Base-by-base conservation (phyloP, 2,329 filamentous ascomycete species). In the Claviceps digitariae region DNA sequence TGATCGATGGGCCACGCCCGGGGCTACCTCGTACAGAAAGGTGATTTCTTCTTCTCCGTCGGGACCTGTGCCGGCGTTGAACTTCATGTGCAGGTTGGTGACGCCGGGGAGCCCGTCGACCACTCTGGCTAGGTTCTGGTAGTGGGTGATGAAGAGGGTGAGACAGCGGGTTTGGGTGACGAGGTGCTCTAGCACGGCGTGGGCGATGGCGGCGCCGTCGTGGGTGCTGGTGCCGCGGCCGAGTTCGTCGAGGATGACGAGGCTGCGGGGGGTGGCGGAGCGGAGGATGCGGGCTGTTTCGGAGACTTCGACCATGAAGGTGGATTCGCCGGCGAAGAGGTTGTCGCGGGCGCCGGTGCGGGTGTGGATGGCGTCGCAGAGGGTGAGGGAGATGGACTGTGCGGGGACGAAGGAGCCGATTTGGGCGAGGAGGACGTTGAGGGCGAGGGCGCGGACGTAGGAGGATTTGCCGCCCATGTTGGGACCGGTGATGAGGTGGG, bases 391-490 rank as follows among this genome's bases (percentile, higher is more conserved):
- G 27, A 91, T 82, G 2, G 81, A 76, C 29, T 78, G 75, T 23
- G 91, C 91, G 2, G 93, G 93, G 1, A 98, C 90, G 67, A 90
- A 98, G 40, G 87, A 94, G 50, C 93, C 93, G 58, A 96, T 86
- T 65, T 98, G 93, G 8, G 89, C 90, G 73, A 98, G 90, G 62
- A 98, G 90, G 48, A 86, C 81, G 57, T 97, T 89, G 7, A 98
- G 81, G 10, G 93, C 91, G 46, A 95, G 83, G 59, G 90, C 87
- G 52, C 93, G 88, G 23, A 98, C 91, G 67, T 95, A 98, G 54
- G 86, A 93, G n/a, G 89, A 95, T 66, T 98, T 98, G 54, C 93
- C 93, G 62, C 93, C 93, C 93, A 98, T 98, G 72, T 98, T 98
- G 31, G 93, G 93, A 0, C 93, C 93, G 0, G 93, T 98, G 62